These are phyloP conservation scores for Salvia miltiorrhiza DNA, from an alignment of 257 asterid genomes.

Conservation along the genomic window DNA sequence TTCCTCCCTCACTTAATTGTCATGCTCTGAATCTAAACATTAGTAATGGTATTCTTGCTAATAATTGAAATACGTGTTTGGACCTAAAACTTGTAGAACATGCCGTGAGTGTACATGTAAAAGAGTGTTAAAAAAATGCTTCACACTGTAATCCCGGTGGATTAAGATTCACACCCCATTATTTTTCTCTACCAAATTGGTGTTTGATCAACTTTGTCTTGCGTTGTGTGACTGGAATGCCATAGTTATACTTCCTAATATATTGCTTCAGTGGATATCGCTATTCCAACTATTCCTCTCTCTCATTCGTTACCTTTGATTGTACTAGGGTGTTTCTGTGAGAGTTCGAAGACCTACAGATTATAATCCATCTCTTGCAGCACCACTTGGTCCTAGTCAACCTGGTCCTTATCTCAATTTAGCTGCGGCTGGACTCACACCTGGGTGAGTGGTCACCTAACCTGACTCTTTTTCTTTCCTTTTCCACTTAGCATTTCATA, in stretches of 20 bases:
- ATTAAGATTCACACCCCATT: not conserved
- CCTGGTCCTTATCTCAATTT: slow-evolving; percentile 55
- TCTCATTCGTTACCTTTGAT: slow-evolving; percentile 2
- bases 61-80: not conserved
- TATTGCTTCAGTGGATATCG: slow-evolving; percentile 7
- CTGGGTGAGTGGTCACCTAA: slow-evolving; percentile 37
- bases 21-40: not conserved
- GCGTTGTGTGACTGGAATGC: not conserved
- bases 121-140: not conserved
- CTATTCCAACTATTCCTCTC: slow-evolving; percentile 5
- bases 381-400: slow-evolving; percentile 61
- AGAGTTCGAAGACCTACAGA: slow-evolving; percentile 58
- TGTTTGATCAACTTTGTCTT: not conserved
- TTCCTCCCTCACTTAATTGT: not conserved
- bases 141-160: slow-evolving; percentile 1
- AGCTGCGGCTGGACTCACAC: slow-evolving; percentile 58
- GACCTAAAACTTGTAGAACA: not conserved
- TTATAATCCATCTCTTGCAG: slow-evolving; percentile 54
- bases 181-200: not conserved
- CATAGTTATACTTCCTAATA: not conserved
- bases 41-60: not conserved
- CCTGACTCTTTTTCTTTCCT: not conserved
- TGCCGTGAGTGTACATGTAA: not conserved
- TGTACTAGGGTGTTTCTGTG: slow-evolving; percentile 49
- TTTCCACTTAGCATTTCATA: not conserved